Conservation (phyloP, 2,329 filamentous ascomycete species). For the Aspergillus sp. region DNA sequence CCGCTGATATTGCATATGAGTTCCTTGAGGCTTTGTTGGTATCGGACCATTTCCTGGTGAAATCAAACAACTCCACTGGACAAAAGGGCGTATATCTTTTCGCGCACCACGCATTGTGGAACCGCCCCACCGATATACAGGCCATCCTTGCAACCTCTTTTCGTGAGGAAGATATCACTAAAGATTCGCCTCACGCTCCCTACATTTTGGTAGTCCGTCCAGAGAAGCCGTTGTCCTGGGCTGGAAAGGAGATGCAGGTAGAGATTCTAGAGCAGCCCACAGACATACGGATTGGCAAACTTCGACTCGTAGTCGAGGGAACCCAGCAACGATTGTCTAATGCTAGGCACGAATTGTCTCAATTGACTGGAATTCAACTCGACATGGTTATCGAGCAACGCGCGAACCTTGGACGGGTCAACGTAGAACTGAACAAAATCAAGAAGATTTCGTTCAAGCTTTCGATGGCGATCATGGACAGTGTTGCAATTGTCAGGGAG, state of each 20-base stretch:
- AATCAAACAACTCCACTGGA: slow-evolving; percentile 60
- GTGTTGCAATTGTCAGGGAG: slow-evolving; percentile 83
- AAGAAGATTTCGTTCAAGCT: slow-evolving; percentile 94
- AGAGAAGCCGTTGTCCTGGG: slow-evolving; percentile 75
- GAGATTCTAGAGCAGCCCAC: slow-evolving; percentile 71
- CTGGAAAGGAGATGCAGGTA: slow-evolving; percentile 68
- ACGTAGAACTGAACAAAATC: slow-evolving; percentile 85
- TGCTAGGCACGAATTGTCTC: slow-evolving; percentile 72
- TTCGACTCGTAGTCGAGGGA: slow-evolving; percentile 84
- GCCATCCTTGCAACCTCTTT: slow-evolving; percentile 78
- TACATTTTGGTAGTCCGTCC: slow-evolving; percentile 84
- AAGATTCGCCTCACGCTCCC: slow-evolving; percentile 67
- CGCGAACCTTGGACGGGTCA: slow-evolving; percentile 89
- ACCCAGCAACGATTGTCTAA: slow-evolving; percentile 72
- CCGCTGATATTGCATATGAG: slow-evolving; percentile 63
- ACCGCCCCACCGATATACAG: slow-evolving; percentile 75
- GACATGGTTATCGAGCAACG: slow-evolving; percentile 88
- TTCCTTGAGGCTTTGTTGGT: slow-evolving; percentile 76
- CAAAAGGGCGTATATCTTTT: slow-evolving; percentile 77
- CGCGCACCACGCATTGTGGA: slow-evolving; percentile 72
- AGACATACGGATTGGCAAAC: slow-evolving; percentile 79
- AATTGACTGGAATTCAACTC: slow-evolving; percentile 75
- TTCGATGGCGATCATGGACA: slow-evolving; percentile 98
- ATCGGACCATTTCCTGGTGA: slow-evolving; percentile 83
- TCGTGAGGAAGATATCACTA: slow-evolving; percentile 61